Evolutionary conservation across 73 alveolate genomes (phyloP).

Genomic region (Breviolum minutum): DNA sequence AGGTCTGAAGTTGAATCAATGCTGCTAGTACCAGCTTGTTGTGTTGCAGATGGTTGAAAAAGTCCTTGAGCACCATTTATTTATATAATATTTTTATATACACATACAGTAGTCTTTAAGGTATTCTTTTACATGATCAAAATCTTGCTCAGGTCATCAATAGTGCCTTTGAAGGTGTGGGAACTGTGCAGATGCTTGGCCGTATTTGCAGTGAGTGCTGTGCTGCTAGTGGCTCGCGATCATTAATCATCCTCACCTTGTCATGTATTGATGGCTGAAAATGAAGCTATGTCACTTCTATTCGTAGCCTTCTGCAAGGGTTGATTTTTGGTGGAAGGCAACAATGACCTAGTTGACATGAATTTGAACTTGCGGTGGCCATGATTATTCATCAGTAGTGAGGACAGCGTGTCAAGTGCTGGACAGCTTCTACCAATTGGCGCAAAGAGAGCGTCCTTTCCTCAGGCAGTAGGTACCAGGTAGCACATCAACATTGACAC

Average conservation of each 20-base stretch:
- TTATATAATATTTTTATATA: too few relatives aligned
- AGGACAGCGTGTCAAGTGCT: constrained; percentile 93
- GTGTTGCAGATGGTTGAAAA: too few relatives aligned
- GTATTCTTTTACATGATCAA: constrained; percentile 98
- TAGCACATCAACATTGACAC: background rate
- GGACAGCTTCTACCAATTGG: constrained; percentile 91
- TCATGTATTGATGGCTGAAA: background rate
- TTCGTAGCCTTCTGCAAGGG: background rate
- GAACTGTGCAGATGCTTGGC: constrained; percentile 98
- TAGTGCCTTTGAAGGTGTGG: constrained; percentile 99
- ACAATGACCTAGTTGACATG: background rate
- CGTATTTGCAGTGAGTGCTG: background rate
- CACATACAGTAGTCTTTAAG: too few relatives aligned
- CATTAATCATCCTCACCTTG: background rate
- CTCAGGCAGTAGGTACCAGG: background rate
- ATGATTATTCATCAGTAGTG: background rate
- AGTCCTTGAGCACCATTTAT: too few relatives aligned
- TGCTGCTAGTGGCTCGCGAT: background rate
- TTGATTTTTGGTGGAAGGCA: too few relatives aligned
- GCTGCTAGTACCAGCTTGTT: background rate
- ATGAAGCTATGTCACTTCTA: background rate
- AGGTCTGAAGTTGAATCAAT: background rate
- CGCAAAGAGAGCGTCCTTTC: constrained; percentile 60
- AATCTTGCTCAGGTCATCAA: constrained; percentile 99
- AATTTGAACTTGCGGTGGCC: too few relatives aligned